phyloP scores from a whole-genome alignment of 805 yeast species.

The Scheffersomyces amazonensis region DNA sequence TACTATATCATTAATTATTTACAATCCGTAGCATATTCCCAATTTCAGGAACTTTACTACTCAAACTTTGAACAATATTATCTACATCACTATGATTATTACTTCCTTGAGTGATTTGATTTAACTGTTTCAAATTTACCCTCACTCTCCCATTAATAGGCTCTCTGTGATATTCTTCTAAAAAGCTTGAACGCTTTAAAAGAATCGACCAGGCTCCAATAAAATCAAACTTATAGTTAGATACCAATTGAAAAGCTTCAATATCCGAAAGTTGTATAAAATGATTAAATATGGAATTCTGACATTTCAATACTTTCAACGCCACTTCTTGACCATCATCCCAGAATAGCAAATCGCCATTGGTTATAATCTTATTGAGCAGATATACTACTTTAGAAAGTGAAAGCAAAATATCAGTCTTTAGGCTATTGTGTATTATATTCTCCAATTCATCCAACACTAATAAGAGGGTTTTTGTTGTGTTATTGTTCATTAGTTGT shows the following conservation, averaged over 20 bases:
- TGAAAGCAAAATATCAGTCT: constrained; percentile 17
- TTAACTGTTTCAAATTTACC: background rate
- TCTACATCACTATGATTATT: background rate
- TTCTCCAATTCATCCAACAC: constrained; percentile 10
- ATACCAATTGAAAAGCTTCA: constrained; percentile 15
- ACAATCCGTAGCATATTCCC: too few relatives aligned
- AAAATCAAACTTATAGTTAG: constrained; percentile 29
- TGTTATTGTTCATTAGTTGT: background rate
- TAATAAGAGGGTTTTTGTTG: too few relatives aligned
- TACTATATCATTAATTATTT: too few relatives aligned
- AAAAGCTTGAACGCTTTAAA: constrained; percentile 4
- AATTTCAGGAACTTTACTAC: background rate
- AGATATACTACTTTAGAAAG: constrained; percentile 24
- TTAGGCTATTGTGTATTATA: constrained; percentile 9
- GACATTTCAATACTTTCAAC: constrained; percentile 19
- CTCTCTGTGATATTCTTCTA: too few relatives aligned
- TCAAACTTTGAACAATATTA: background rate
- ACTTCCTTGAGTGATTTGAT: background rate
- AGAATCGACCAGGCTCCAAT: constrained; percentile 34
- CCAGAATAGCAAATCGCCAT: constrained; percentile 8
- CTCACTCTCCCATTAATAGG: too few relatives aligned
- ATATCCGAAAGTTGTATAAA: constrained; percentile 11
- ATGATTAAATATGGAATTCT: constrained; percentile 12
- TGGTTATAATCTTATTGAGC: constrained; percentile 27
- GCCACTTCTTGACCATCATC: constrained; percentile 11